Evolutionary conservation across 768 basidiomycete genomes (phyloP), one percentile per base, ranked within the genome.

Genomic region (Suillus subalutaceus): DNA sequence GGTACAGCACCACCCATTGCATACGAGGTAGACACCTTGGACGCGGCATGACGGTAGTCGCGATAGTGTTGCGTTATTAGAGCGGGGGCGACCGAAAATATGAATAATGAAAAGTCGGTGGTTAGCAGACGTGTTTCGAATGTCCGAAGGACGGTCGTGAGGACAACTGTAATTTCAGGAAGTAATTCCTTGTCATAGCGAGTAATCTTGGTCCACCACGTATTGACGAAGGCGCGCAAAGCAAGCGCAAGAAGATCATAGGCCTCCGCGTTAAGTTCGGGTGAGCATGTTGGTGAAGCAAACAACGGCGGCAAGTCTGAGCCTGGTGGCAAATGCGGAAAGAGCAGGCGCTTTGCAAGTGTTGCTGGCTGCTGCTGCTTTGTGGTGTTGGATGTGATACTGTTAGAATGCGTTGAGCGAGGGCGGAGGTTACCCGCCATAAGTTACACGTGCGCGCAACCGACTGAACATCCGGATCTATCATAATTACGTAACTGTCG

Each of bases 201-300:
- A 1, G 93, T 86, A 63, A 95, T 83, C 72, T 88, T 92, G 40
- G 90, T 83, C 91, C 93, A 96, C 94, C 93, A 96, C 2, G 91
- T 90, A 57, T 88, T 86, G 44, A 96, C 86, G 71, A 84, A 91
- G 7, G 92, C 92, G 41, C 93, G 85, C 30, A 96, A 83, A 12
- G 88, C 85, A 65, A 94, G 88, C 0, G 94, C 93, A 40, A 94
- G 81, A 65, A 94, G 82, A 77, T 94, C 90, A 72, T 94, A 94
- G 8, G 58, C 73, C 66, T 77, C 76, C 6, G 83, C 81, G 64
- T 85, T 83, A 66, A 95, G 84, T 58, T 91, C 88, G 30, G 82
- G 81, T 0, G 83, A 77, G 10, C 80, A 79, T 15, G 72, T 64
- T 0, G 81, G 78, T 0, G 84, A 78, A 35, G 79, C 74, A 65